Evolutionary conservation across 1,139 yeast genomes (phyloP), one percentile per base, ranked within the genome.

Genomic region (Saccharomyces uvarum): DNA sequence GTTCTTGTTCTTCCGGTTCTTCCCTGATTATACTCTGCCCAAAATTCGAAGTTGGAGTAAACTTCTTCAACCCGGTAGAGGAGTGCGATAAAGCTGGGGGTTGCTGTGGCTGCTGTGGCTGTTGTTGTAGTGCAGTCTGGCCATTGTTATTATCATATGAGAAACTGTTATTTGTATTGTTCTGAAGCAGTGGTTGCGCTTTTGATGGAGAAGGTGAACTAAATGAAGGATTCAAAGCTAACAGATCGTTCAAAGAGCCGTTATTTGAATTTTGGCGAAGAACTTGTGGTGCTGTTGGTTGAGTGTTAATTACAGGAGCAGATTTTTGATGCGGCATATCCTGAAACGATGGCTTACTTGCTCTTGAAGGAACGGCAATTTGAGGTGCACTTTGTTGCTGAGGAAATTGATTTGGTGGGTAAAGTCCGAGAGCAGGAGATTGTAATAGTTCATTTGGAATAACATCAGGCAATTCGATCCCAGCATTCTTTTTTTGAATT

Each of bases 401-500:
- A 32, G 61, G 61, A 7, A 57, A 62, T 54, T 56, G 31, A 24
- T 51, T 21, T 52, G 66, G 54, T 24, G 55, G 61, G 59, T 63
- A 59, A 16, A 70, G 61, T 3, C 66, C 69, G 16, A 69, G 51
- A 1, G 69, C 68, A 8, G 71, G 69, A 4, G 73, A 67, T 13
- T 73, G 69, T 54, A 83, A 67, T 60, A 83, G 73, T 26, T 77
- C 72, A 44, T 78, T 79, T 2, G 88, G 88, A 49, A 83, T 79
- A 8, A 82, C 77, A 61, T 82, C 80, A 2, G 99, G 99, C 60
- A 93, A 76, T 28, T 79, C 82, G 48, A 77, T 77, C 16, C 98
- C 98, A 2, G 87, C 78, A 57, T 90, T 76, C 64, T 82, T 86
- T 71, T 84, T 88, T 70, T 90, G 95, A 11, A 93, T 95, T 63